Evolutionary conservation across 2,329 filamentous ascomycete species (phyloP).

Genomic region (Chaetomium sp.): DNA sequence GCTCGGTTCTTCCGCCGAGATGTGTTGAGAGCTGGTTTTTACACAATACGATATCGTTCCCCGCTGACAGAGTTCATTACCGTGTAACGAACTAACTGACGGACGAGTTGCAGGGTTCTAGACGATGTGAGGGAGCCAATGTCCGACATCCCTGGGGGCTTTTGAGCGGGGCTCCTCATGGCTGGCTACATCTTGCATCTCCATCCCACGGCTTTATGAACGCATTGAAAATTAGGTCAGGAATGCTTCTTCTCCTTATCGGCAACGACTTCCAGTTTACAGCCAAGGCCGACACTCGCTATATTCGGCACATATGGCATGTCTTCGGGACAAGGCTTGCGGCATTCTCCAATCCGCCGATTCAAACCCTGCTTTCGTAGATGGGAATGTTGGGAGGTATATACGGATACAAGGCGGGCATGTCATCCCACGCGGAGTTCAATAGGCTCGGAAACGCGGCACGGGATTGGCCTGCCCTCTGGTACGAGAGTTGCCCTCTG

Average conservation of each 20-base stretch:
- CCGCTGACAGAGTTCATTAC: neutral
- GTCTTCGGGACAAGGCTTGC: neutral
- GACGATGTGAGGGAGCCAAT: neutral
- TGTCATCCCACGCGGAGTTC: neutral
- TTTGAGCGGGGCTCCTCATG: neutral
- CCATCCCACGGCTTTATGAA: neutral
- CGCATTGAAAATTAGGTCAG: neutral
- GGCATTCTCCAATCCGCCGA: neutral
- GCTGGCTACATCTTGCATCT: neutral
- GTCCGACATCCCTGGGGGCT: neutral
- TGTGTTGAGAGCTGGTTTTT: neutral
- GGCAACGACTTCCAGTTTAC: neutral
- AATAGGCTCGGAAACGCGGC: constrained; percentile 1
- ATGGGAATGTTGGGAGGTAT: neutral
- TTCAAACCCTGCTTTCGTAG: neutral
- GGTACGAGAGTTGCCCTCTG: neutral
- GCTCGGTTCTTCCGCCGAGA: neutral
- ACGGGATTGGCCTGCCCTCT: constrained; percentile 28
- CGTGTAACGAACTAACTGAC: neutral
- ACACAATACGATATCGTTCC: neutral
- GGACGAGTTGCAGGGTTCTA: neutral
- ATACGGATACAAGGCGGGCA: neutral
- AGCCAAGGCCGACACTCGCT: neutral
- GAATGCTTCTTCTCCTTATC: neutral
- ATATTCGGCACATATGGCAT: neutral